Percentiles rank a stretch among this genome's conserved stretches.
Evolutionary conservation across 805 yeast species (phyloP).

Genomic region (Suhomyces prunicola): DNA sequence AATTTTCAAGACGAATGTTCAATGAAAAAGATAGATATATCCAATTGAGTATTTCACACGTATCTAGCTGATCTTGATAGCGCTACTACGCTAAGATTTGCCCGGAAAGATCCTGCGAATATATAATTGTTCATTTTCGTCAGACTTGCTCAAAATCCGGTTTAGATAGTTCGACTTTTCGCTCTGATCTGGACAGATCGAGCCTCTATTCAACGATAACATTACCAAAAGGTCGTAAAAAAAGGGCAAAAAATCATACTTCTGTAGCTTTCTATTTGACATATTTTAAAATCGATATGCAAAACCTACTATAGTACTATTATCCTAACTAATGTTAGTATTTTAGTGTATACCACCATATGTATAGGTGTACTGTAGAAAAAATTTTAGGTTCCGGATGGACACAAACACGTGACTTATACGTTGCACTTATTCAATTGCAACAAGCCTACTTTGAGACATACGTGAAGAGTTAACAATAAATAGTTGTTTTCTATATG

Average conservation of each 20-base stretch:
- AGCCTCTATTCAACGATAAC: background rate
- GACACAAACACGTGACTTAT: constrained; percentile 5
- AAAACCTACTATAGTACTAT: background rate
- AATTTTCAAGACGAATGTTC: background rate
- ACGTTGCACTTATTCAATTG: background rate
- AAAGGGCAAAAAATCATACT: constrained; percentile 22
- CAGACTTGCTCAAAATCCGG: background rate
- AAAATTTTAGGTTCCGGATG: constrained; percentile 15
- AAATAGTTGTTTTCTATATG: background rate
- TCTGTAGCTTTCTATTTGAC: constrained; percentile 35
- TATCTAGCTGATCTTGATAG: background rate
- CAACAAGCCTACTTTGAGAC: background rate
- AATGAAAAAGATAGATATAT: background rate
- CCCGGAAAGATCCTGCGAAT: background rate
- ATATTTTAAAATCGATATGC: constrained; percentile 8
- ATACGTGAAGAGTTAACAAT: background rate
- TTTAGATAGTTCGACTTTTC: background rate
- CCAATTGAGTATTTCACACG: background rate
- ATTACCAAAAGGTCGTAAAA: background rate
- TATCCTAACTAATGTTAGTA: background rate
- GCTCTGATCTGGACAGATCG: background rate
- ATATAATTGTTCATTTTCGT: background rate
- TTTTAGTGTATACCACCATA: background rate
- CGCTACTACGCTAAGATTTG: background rate
- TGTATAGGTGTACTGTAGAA: constrained; percentile 1